Percentiles rank a stretch among this genome's conserved stretches.
phyloP scores from a whole-genome alignment of 2,329 filamentous ascomycete species.

The Cladorrhinum sp. region DNA sequence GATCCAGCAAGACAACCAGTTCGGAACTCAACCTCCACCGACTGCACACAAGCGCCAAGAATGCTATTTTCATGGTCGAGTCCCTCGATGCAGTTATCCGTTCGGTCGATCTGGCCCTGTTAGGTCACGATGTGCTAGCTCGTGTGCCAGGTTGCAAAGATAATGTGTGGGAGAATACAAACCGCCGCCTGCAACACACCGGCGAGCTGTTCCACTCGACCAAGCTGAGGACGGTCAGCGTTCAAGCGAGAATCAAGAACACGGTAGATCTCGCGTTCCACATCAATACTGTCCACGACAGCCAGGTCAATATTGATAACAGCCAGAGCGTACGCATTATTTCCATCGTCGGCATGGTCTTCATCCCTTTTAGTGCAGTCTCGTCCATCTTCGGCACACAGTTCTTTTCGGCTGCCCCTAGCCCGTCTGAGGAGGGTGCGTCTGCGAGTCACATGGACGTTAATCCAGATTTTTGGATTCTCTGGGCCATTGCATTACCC shows the following conservation, averaged over 20 bases:
- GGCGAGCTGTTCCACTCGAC: conserved; percentile 11
- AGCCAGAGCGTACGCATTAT: conserved; percentile 17
- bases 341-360: conserved; percentile 16
- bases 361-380: conserved; percentile 15
- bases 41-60: conserved; percentile 15
- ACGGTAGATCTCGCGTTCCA: conserved; percentile 14
- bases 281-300: conserved; percentile 10
- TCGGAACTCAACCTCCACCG: conserved; percentile 10
- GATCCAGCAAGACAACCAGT: neutral
- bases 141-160: neutral
- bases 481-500: conserved; percentile 11
- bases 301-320: conserved; percentile 10
- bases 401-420: conserved; percentile 11
- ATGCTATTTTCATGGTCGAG: conserved; percentile 13
- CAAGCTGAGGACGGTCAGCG: conserved; percentile 5
- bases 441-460: conserved; percentile 4
- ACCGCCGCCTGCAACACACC: conserved; percentile 1
- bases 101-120: conserved; percentile 1
- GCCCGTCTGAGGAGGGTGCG: too few relatives aligned
- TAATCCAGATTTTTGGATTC: conserved; percentile 14
- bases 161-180: conserved; percentile 5
- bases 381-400: conserved; percentile 17
- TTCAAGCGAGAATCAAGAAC: conserved; percentile 13
- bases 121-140: neutral
- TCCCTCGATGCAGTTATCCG: conserved; percentile 9